These are phyloP conservation scores for Vigna unguiculata DNA, from an alignment of 306 rosid genomes.

Conservation along the genomic window DNA sequence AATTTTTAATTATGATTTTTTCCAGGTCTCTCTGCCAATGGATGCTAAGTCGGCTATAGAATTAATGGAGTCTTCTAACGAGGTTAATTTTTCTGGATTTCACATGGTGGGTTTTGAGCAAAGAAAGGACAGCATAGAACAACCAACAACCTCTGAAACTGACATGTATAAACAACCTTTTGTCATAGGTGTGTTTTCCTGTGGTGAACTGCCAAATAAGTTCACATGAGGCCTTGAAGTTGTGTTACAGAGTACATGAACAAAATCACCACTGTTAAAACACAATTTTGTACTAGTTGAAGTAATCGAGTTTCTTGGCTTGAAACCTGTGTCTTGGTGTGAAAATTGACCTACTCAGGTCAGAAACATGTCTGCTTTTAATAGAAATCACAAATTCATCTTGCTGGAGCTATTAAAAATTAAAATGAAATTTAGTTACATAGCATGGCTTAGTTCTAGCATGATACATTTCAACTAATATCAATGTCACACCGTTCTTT, in stretches of 20 bases:
- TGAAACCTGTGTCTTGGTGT: neutral
- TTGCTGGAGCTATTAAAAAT: slow-evolving; percentile 22
- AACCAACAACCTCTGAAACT: slow-evolving; percentile 69
- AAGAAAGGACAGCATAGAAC: slow-evolving; percentile 60
- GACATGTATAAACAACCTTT: slow-evolving; percentile 85
- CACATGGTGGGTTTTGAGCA: slow-evolving; percentile 83
- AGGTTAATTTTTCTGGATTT: slow-evolving; percentile 97
- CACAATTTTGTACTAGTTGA: slow-evolving; percentile 32
- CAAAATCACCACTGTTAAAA: slow-evolving; percentile 12
- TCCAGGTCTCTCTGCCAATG: slow-evolving; percentile 60
- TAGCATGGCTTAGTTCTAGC: too few relatives aligned
- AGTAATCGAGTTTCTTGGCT: neutral
- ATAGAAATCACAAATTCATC: slow-evolving; percentile 14
- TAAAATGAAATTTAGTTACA: slow-evolving; percentile 1
- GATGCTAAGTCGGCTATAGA: slow-evolving; percentile 75
- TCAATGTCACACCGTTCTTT: neutral
- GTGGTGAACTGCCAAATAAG: slow-evolving; percentile 16
- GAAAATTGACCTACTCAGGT: slow-evolving; percentile 17
- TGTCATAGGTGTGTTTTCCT: slow-evolving; percentile 77
- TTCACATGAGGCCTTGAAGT: slow-evolving; percentile 16
- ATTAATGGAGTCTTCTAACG: slow-evolving; percentile 89
- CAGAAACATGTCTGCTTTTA: neutral
- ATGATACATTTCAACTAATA: slow-evolving; percentile 1
- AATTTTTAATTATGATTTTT: slow-evolving; percentile 29
- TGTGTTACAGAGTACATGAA: slow-evolving; percentile 13